phyloP scores from a whole-genome alignment of 78 protist species.

The Planoprotostelium fungivorum region DNA sequence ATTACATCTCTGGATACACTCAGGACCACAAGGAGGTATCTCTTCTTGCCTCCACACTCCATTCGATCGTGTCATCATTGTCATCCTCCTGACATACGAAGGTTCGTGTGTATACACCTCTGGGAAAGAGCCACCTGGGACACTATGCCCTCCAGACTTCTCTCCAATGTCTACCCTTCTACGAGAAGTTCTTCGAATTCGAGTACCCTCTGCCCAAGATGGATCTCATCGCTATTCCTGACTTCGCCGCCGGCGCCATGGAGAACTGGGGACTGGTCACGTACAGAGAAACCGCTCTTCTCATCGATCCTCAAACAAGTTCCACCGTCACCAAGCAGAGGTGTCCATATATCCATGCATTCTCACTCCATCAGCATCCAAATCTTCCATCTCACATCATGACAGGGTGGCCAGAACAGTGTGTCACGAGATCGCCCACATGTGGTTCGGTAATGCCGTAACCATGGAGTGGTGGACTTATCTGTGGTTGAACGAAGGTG shows the following conservation, averaged over 20 bases:
- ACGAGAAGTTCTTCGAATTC: conserved; percentile 56
- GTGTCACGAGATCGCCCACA: conserved; percentile 54
- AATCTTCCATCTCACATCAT: not conserved
- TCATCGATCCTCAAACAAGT: conserved; percentile 20
- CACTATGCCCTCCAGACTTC: conserved; percentile 70
- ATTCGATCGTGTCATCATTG: too few relatives aligned
- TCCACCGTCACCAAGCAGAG: not conserved
- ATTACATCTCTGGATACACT: conserved; percentile 30
- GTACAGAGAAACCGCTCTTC: conserved; percentile 66
- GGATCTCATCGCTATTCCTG: conserved; percentile 69
- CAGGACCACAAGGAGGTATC: not conserved
- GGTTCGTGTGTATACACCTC: conserved; percentile 69
- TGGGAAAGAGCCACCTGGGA: conserved; percentile 38
- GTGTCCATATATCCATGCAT: not conserved
- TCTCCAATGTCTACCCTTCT: conserved; percentile 29
- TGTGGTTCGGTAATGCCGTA: conserved; percentile 92
- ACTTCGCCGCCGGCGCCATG: conserved; percentile 79
- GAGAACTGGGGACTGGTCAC: conserved; percentile 78
- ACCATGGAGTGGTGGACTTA: conserved; percentile 94
- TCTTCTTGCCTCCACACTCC: too few relatives aligned
- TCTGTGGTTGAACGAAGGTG: conserved; percentile 79
- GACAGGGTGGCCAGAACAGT: not conserved
- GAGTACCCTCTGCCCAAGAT: conserved; percentile 77
- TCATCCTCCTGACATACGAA: too few relatives aligned
- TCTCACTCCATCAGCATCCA: not conserved